These are phyloP conservation scores for Prunus davidiana DNA, from an alignment of 306 rosid genomes.

Conservation along the genomic window DNA sequence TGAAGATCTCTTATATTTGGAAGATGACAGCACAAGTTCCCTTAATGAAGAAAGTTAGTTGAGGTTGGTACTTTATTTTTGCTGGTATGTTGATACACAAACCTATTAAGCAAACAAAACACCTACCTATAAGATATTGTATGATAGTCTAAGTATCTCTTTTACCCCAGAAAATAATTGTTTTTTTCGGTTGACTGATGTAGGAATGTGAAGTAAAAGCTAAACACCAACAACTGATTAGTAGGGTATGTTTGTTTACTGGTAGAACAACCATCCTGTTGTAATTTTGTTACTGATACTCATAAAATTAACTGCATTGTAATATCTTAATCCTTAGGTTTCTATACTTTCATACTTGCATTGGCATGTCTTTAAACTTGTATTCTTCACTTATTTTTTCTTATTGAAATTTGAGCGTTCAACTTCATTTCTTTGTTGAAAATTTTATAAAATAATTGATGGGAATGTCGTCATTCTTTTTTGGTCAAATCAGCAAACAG, in stretches of 20 bases:
- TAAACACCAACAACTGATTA: slow-evolving; percentile 90
- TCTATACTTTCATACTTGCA: slow-evolving; percentile 84
- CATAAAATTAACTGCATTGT: slow-evolving; percentile 8
- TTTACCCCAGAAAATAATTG: slow-evolving; percentile 24
- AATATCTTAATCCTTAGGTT: slow-evolving; percentile 50
- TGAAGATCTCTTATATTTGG: background rate
- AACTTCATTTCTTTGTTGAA: background rate
- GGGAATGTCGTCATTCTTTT: background rate
- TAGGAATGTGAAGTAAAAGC: slow-evolving; percentile 99
- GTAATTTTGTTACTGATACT: slow-evolving; percentile 3
- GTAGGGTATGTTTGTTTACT: slow-evolving; percentile 62
- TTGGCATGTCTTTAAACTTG: slow-evolving; percentile 48
- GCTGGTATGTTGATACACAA: too few species aligned
- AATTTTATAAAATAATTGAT: background rate
- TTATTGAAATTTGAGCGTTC: background rate
- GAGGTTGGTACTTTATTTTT: too few species aligned
- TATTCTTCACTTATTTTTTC: slow-evolving; percentile 2
- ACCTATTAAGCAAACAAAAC: background rate
- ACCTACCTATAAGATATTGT: background rate
- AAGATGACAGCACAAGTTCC: background rate
- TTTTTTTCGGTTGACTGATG: slow-evolving; percentile 26
- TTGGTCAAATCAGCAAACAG: background rate
- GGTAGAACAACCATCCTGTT: slow-evolving; percentile 8
- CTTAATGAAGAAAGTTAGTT: background rate
- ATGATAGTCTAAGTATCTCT: slow-evolving; percentile 4